Evolutionary conservation across 371 early-diverging fungal species (phyloP), one percentile per base, ranked within the genome.

Genomic region (Dipsacomyces acuminosporus): DNA sequence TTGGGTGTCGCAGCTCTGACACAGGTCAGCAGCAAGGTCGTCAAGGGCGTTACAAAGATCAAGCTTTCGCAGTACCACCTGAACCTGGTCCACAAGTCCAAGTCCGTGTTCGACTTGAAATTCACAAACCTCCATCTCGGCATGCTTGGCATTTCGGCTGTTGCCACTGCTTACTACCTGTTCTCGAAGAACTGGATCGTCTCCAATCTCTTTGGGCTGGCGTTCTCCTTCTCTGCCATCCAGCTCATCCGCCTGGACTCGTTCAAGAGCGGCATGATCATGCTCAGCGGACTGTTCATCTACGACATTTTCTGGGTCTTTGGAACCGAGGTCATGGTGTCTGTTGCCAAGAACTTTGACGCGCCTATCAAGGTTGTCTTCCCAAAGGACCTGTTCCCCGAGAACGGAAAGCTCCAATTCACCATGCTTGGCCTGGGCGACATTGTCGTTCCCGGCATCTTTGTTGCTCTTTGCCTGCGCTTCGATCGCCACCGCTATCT

Each of bases 231-330:
- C 48, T 84, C 87, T 46, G 93, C 93, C 26, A 86, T 96, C 53
- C 85, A 85, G 51, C 77, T 96, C 26, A 78, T 98, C 33, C 82
- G 88, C 2, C 78, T 96, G 36, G 96, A 96, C 70, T 91, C 94
- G 0, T 94, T 96, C 82, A 83, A 84, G 72, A 96, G 96, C 1
- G 98, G 95, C 20, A 89, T 93, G 77, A 88, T 92, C 38, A 81
- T 98, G 41, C 81, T 98, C 30, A 75, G 82, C 41, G 95, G 93
- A 24, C 76, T 98, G 40, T 98, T 98, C 76, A 67, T 94, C 42
- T 98, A 98, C 65, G 98, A 98, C 72, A 86, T 98, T 51, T 98
- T 96, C 63, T 98, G 97, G 97, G 98, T 98, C 48, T 98, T 96
- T 80, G 95, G 95, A 24, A 96, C 97, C 2, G 92, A 93, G 48